Conservation (phyloP, 2,329 filamentous ascomycete species). For the Diaporthe citri region DNA sequence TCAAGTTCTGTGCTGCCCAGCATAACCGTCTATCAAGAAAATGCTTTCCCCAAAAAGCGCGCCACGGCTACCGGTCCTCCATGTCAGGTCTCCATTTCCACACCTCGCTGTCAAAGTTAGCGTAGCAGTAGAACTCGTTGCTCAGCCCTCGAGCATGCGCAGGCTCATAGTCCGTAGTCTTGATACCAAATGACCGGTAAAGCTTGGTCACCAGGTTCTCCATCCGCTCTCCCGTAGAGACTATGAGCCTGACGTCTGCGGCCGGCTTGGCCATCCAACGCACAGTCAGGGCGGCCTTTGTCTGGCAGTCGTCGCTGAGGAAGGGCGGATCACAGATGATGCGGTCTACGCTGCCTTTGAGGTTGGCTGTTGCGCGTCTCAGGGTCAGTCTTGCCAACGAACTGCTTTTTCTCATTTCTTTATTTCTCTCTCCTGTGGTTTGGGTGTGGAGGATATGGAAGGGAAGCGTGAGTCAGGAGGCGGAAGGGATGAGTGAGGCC, state of each 20-base stretch:
- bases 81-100: constrained; percentile 59
- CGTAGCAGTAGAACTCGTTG: constrained; percentile 85
- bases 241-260: constrained; percentile 60
- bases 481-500: not conserved
- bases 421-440: not conserved
- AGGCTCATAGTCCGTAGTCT: constrained; percentile 76
- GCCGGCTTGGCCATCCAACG: constrained; percentile 74
- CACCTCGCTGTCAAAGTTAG: constrained; percentile 77
- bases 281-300: constrained; percentile 81
- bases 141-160: constrained; percentile 79
- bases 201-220: constrained; percentile 72
- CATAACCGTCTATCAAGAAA: not conserved
- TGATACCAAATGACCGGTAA: constrained; percentile 73
- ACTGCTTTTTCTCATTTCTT: no score
- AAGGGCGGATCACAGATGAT: constrained; percentile 86
- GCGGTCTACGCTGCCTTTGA: constrained; percentile 76
- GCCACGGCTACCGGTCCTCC: constrained; percentile 27
- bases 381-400: not conserved
- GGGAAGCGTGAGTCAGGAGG: not conserved
- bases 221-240: constrained; percentile 86
- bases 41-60: no score
- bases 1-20: not conserved
- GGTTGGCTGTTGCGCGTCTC: constrained; percentile 52
- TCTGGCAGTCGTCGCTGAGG: constrained; percentile 83
- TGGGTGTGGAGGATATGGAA: not conserved